Conservation (phyloP, 805 yeast genomes). For the Pichia sporocuriosa region DNA sequence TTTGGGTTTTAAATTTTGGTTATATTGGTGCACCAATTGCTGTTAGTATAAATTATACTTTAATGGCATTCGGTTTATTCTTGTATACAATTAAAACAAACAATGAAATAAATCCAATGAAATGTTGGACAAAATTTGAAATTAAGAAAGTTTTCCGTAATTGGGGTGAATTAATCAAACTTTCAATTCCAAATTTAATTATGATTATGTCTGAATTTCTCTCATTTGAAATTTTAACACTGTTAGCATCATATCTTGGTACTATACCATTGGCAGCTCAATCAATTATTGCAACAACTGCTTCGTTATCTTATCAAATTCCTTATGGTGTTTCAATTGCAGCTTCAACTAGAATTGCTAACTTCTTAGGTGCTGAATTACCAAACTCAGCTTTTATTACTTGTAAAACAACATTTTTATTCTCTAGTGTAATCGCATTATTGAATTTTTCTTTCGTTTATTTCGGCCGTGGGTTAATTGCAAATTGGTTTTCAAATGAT, state of each 20-base stretch:
- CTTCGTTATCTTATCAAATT: slow-evolving; percentile 61
- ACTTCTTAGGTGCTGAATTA: slow-evolving; percentile 57
- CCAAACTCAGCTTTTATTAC: slow-evolving; percentile 26
- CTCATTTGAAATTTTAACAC: slow-evolving; percentile 69
- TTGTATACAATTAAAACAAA: slow-evolving; percentile 43
- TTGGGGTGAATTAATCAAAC: slow-evolving; percentile 57
- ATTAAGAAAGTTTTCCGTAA: slow-evolving; percentile 37
- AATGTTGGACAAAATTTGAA: slow-evolving; percentile 33
- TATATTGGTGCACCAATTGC: slow-evolving; percentile 74
- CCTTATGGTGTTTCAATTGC: slow-evolving; percentile 76
- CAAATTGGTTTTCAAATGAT: slow-evolving; percentile 29
- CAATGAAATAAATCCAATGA: slow-evolving; percentile 29
- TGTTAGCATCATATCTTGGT: slow-evolving; percentile 63
- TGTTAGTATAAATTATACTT: slow-evolving; percentile 62
- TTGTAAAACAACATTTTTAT: slow-evolving; percentile 24
- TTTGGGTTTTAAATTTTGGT: slow-evolving; percentile 64
- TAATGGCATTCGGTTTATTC: slow-evolving; percentile 55
- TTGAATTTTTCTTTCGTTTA: slow-evolving; percentile 23
- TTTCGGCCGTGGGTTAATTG: slow-evolving; percentile 22
- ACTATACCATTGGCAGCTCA: slow-evolving; percentile 61
- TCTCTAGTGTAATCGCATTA: slow-evolving; percentile 21
- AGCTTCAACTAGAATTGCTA: slow-evolving; percentile 69
- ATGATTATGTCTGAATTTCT: slow-evolving; percentile 78
- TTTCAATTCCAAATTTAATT: slow-evolving; percentile 67
- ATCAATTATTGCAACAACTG: slow-evolving; percentile 62